Evolutionary conservation across 371 early-diverging fungal species (phyloP).

Genomic region (Mucor saturninus): DNA sequence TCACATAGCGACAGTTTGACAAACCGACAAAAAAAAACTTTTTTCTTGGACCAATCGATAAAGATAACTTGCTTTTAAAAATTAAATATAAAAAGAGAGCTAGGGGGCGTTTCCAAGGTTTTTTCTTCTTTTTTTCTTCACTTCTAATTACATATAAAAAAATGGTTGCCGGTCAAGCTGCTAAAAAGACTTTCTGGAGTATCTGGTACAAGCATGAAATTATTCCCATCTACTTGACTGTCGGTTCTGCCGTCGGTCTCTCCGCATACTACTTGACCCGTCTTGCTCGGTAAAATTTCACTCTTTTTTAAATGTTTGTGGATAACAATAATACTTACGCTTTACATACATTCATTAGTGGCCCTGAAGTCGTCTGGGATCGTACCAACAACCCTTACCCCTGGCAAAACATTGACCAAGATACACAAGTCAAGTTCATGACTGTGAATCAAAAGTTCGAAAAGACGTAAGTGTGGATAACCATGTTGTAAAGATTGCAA

Average conservation of each 20-base stretch:
- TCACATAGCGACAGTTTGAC: too few species aligned
- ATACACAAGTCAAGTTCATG: slow-evolving; percentile 57
- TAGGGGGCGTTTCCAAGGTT: background rate
- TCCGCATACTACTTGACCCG: slow-evolving; percentile 55
- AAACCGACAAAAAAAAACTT: too few species aligned
- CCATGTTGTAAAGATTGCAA: too few species aligned
- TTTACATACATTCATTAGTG: slow-evolving; percentile 21
- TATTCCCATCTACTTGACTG: slow-evolving; percentile 52
- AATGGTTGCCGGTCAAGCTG: slow-evolving; percentile 49
- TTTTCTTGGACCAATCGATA: too few species aligned
- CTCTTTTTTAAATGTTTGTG: background rate
- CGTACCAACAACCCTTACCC: slow-evolving; percentile 59
- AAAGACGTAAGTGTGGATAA: slow-evolving; percentile 49
- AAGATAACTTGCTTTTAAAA: too few species aligned
- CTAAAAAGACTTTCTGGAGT: slow-evolving; percentile 55
- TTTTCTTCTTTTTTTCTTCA: slow-evolving; percentile 10
- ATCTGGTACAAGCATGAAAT: slow-evolving; percentile 63
- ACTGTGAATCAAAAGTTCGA: slow-evolving; percentile 61
- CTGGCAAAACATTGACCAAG: slow-evolving; percentile 60
- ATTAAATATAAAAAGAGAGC: too few species aligned
- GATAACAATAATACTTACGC: background rate
- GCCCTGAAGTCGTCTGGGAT: slow-evolving; percentile 62
- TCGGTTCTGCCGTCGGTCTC: slow-evolving; percentile 56
- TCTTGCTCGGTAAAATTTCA: slow-evolving; percentile 30
- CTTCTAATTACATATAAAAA: slow-evolving; percentile 17